Percentiles rank a stretch among this genome's conserved stretches.
phyloP scores from a whole-genome alignment of 352 stramenopile genomes.

The Phytophthora sojae region DNA sequence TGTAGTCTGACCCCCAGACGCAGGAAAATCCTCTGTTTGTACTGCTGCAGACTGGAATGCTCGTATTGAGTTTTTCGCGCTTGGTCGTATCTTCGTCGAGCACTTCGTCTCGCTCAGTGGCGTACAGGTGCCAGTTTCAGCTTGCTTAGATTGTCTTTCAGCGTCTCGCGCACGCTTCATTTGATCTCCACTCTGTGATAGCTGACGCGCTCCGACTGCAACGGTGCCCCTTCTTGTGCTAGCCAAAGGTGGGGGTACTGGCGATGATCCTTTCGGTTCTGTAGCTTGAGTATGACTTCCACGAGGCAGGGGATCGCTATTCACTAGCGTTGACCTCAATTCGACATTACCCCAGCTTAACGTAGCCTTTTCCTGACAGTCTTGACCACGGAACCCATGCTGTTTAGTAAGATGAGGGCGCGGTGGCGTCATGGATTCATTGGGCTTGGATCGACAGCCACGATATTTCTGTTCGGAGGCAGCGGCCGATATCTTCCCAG shows the following conservation, averaged over 20 bases:
- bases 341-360: not conserved
- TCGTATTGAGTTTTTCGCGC: not conserved
- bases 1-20: not conserved
- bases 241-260: not conserved
- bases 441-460: too few species aligned
- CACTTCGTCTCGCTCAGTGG: not conserved
- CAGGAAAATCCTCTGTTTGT: not conserved
- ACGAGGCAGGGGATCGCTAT: not conserved
- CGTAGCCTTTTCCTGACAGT: not conserved
- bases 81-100: not conserved
- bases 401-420: not conserved
- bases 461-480: too few species aligned
- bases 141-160: not conserved
- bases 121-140: not conserved
- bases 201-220: not conserved
- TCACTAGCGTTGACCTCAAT: not conserved
- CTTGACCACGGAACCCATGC: not conserved
- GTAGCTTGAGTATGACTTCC: not conserved
- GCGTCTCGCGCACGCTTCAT: not conserved
- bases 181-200: not conserved
- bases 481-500: not conserved
- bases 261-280: not conserved
- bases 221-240: not conserved
- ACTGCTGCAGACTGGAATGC: too few species aligned
- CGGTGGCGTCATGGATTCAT: not conserved